Evolutionary conservation across 495 filamentous ascomycete genomes (phyloP), one percentile per base, ranked within the genome.

Genomic region (Tetracladium setigerum): DNA sequence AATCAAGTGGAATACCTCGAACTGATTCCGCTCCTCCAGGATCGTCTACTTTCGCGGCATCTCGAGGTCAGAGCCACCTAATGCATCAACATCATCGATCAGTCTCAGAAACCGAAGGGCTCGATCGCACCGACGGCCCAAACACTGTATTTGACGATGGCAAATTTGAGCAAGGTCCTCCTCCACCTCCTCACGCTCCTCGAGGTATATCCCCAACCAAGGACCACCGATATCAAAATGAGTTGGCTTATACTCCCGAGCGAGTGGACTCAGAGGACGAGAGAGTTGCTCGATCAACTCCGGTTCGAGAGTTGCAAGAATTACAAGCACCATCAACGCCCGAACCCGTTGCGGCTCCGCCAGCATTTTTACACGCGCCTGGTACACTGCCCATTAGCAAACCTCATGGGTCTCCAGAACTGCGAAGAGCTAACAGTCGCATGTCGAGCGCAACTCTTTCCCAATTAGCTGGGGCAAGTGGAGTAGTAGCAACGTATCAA

Each of bases 401-500:
- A 47, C 86, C 87, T 4, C 77, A 82, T 50, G 74, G 82, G 37
- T 79, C 84, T 24, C 73, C 82, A n/a, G 84, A 90, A 52, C 70
- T 88, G 62, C 79, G 84, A 40, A 76, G 79, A 46, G 84, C 83
- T 44, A 90, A 84, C 46, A 87, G 81, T 52, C 79, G 87, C 10
- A 79, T 96, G 64, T 95, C 90, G 17, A 70, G 78, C 46, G 82
- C 79, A 4, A 96, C 90, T 13, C 71, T 96, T 8, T 72, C 80
- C 1, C 87, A 95, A 57, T 59, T 96, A 41, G 76, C 76, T 27
- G 82, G 79, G 34, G 83, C 83, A 33, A 78, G 77, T 13, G 75
- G 70, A 15, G 46, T 38, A 32, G 40, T 63, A 47, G 67, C 52
- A 24, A 46, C 51, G 47, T 56, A 55, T 46, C 56, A 59, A 47